Evolutionary conservation across 1,284 basidiomycete genomes (phyloP).

Genomic region (Apiotrichum veenhuisii): DNA sequence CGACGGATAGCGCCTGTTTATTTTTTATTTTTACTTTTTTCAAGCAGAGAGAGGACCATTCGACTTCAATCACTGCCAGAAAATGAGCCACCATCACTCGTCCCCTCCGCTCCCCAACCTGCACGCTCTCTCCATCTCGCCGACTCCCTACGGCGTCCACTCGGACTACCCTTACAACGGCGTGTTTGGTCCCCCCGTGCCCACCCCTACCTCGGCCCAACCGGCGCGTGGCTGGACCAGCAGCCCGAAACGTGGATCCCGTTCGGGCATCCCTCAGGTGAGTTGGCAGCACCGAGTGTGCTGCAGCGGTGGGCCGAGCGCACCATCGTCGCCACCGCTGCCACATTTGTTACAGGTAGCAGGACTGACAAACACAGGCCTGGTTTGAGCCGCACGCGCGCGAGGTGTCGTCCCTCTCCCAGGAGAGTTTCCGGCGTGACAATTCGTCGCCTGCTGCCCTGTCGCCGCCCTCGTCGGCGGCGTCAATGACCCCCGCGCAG

Average conservation of each 20-base stretch:
- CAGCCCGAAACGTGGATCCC: conserved; percentile 34
- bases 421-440: conserved; percentile 37
- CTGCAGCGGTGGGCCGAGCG: too few species aligned
- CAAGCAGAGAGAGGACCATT: too few species aligned
- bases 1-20: too few species aligned
- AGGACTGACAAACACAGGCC: conserved; percentile 24
- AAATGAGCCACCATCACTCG: conserved; percentile 22
- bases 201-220: conserved; percentile 18
- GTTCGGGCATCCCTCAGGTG: conserved; percentile 41
- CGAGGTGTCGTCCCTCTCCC: conserved; percentile 17
- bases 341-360: too few species aligned
- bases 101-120: conserved; percentile 44
- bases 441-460: conserved; percentile 37
- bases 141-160: conserved; percentile 24
- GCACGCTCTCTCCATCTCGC: conserved; percentile 38
- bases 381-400: conserved; percentile 41
- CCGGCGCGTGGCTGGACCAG: conserved; percentile 27
- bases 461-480: conserved; percentile 40
- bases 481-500: conserved; percentile 27
- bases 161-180: conserved; percentile 44
- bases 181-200: conserved; percentile 41
- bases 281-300: conserved; percentile 4
- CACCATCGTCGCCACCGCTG: too few species aligned
- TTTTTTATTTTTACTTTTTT: too few species aligned
- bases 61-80: background rate